Percentiles rank a stretch among this genome's conserved stretches.
phyloP scores from a whole-genome alignment of 345 rosid genomes.

The Eutrema heterophyllum region DNA sequence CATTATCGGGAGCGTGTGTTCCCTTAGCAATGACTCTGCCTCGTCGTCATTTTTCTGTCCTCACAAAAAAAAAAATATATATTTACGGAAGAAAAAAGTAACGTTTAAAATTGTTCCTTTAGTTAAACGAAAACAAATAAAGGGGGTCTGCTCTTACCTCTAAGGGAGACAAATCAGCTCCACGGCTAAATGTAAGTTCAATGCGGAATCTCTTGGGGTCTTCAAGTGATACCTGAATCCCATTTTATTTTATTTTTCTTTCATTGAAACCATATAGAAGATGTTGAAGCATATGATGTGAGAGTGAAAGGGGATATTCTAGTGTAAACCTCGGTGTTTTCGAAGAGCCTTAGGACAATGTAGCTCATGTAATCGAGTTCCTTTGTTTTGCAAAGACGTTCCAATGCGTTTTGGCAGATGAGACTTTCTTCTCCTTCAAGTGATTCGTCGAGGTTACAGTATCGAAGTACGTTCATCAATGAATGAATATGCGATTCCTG shows the following conservation, averaged over 20 bases:
- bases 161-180: slow-evolving; percentile 94
- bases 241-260: neutral
- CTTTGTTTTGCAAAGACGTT: slow-evolving; percentile 72
- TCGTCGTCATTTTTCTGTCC: slow-evolving; percentile 57
- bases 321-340: slow-evolving; percentile 58
- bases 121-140: neutral
- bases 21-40: slow-evolving; percentile 78
- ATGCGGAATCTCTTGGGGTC: slow-evolving; percentile 89
- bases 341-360: slow-evolving; percentile 89
- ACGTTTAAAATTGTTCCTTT: neutral
- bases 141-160: slow-evolving; percentile 46
- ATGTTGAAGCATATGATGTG: neutral
- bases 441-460: slow-evolving; percentile 93
- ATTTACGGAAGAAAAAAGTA: no score
- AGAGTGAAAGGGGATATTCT: neutral
- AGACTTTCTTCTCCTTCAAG: slow-evolving; percentile 95
- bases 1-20: slow-evolving; percentile 96
- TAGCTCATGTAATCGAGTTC: slow-evolving; percentile 99
- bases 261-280: neutral
- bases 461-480: slow-evolving; percentile 90
- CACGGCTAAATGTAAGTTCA: slow-evolving; percentile 93
- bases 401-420: slow-evolving; percentile 65
- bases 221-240: slow-evolving; percentile 57
- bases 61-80: neutral
- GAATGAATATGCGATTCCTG: slow-evolving; percentile 99